These are phyloP conservation scores for Coemansia pectinata DNA, from an alignment of 192 early-diverging fungal genomes.

Conservation along the genomic window DNA sequence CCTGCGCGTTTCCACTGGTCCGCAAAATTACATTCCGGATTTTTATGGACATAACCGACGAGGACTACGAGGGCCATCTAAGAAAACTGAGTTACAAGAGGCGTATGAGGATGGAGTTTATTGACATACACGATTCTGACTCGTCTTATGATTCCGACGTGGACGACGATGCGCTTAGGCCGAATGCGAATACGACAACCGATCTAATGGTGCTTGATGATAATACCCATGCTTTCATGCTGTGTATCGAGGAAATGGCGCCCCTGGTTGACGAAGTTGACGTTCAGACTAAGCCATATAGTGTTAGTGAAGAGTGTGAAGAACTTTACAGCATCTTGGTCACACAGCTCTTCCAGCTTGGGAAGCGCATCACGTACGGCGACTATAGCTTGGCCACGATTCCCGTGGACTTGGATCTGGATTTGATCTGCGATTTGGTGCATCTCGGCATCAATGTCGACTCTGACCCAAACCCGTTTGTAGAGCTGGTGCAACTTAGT, in stretches of 20 bases:
- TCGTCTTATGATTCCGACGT: neutral
- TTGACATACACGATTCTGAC: too few species aligned
- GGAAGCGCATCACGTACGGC: neutral
- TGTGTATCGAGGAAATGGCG: neutral
- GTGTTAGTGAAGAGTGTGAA: too few species aligned
- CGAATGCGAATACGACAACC: neutral
- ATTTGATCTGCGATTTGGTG: neutral
- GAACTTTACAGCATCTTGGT: neutral
- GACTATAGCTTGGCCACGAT: neutral
- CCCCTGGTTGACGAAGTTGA: neutral
- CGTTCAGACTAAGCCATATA: neutral
- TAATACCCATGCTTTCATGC: neutral
- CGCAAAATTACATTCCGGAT: neutral
- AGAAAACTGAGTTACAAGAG: too few species aligned
- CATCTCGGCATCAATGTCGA: neutral
- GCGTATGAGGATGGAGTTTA: too few species aligned
- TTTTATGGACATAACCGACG: neutral
- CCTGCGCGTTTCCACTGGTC: neutral
- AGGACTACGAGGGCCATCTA: neutral
- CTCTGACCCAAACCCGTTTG: neutral
- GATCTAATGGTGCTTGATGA: neutral
- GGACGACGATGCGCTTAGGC: neutral
- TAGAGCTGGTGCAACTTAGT: neutral
- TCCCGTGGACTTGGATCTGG: neutral
- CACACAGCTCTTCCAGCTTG: neutral